phyloP scores from a whole-genome alignment of 2,329 filamentous ascomycete genomes.

The Paecilomyces fulvus region DNA sequence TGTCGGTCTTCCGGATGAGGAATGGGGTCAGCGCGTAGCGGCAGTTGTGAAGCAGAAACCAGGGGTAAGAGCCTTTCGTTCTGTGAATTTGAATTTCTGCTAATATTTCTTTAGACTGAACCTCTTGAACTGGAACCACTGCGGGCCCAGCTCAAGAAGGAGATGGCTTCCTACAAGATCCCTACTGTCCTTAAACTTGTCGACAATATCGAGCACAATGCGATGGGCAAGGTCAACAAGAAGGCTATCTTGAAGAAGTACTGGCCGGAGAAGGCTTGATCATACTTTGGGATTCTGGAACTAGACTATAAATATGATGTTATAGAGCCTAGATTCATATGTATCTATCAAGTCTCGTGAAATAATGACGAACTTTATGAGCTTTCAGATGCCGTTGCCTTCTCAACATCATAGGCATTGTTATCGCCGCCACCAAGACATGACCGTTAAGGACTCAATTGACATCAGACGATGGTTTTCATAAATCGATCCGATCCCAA shows the following conservation, averaged over 20 bases:
- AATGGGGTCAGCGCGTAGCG: constrained; percentile 49
- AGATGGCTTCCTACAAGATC: constrained; percentile 82
- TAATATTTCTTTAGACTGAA: constrained; percentile 6
- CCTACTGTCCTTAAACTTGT: constrained; percentile 81
- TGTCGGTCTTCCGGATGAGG: constrained; percentile 45
- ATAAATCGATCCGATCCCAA: too few relatives aligned
- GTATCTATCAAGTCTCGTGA: not conserved
- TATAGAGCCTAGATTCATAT: not conserved
- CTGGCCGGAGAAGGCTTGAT: constrained; percentile 14
- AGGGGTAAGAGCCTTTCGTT: constrained; percentile 18
- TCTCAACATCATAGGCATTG: too few relatives aligned
- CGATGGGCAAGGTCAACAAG: constrained; percentile 74
- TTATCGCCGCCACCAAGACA: too few relatives aligned
- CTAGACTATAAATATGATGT: not conserved
- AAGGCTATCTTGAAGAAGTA: constrained; percentile 32
- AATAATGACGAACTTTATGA: not conserved
- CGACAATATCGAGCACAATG: constrained; percentile 72
- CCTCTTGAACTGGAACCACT: constrained; percentile 20
- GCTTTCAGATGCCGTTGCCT: too few relatives aligned
- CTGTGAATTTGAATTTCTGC: not conserved
- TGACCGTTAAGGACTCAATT: too few relatives aligned
- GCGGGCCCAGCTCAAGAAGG: constrained; percentile 49
- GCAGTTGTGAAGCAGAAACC: constrained; percentile 39
- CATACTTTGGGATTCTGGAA: not conserved
- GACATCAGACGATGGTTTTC: too few relatives aligned